Evolutionary conservation across 768 basidiomycete species (phyloP).

Genomic region (Lyophyllum semitale): DNA sequence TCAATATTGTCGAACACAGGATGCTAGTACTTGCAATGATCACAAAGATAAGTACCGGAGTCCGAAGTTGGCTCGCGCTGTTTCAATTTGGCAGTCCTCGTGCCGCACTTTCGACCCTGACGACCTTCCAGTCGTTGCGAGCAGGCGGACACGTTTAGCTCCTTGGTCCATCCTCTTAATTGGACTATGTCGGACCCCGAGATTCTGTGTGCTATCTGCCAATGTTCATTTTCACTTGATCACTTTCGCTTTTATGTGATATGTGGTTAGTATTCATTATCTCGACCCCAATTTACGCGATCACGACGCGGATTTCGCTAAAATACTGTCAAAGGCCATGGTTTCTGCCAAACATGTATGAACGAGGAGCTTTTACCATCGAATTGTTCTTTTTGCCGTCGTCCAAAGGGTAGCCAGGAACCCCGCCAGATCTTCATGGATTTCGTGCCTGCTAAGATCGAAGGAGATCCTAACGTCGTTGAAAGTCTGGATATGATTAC

Average conservation of each 20-base stretch:
- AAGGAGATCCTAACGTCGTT: background rate
- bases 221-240: slow-evolving; percentile 5
- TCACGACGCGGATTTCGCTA: background rate
- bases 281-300: background rate
- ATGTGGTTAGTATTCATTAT: slow-evolving; percentile 17
- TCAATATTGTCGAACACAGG: too few relatives aligned
- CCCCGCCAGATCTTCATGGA: slow-evolving; percentile 16
- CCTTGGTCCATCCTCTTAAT: too few relatives aligned
- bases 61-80: too few relatives aligned
- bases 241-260: slow-evolving; percentile 13
- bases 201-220: slow-evolving; percentile 13
- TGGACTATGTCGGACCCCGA: too few relatives aligned
- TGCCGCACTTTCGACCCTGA: too few relatives aligned
- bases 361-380: background rate
- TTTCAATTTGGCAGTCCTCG: too few relatives aligned
- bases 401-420: background rate
- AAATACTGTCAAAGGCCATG: slow-evolving; percentile 11
- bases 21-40: too few relatives aligned
- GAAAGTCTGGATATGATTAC: slow-evolving; percentile 5
- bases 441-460: background rate
- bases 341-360: slow-evolving; percentile 12
- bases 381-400: slow-evolving; percentile 9
- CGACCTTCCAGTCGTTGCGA: too few relatives aligned
- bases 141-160: too few relatives aligned
- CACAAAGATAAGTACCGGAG: too few relatives aligned